Conservation (phyloP, 257 asterid species). For the Thymus mandschuricus region DNA sequence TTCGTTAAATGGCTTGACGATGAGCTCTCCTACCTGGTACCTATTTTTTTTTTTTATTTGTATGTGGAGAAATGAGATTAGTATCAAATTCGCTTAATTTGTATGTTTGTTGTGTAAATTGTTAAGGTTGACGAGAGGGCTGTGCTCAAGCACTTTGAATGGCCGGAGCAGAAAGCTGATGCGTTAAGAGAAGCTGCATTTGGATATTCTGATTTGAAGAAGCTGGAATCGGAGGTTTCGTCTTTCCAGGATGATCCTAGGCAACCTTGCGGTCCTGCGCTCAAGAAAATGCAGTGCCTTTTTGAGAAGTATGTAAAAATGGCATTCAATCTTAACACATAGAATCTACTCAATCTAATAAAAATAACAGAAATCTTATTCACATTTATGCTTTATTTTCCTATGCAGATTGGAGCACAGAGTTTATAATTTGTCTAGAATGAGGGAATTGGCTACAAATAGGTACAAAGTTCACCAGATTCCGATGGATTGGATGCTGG, state of each 20-base stretch:
- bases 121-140: slow-evolving; percentile 96
- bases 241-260: slow-evolving; percentile 79
- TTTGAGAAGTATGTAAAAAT: slow-evolving; percentile 67
- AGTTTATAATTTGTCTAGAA: slow-evolving; percentile 73
- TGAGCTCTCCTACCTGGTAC: slow-evolving; percentile 91
- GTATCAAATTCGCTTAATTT: neutral
- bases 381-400: slow-evolving; percentile 6
- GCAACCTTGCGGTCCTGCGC: slow-evolving; percentile 73
- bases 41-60: neutral
- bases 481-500: slow-evolving; percentile 95
- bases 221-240: slow-evolving; percentile 80
- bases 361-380: neutral
- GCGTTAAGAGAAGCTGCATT: slow-evolving; percentile 98
- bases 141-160: slow-evolving; percentile 92
- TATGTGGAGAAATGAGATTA: neutral
- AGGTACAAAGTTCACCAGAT: slow-evolving; percentile 71
- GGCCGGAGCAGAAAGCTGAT: slow-evolving; percentile 99
- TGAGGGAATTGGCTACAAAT: slow-evolving; percentile 82
- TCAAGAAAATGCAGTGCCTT: slow-evolving; percentile 91
- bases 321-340: no score
- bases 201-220: slow-evolving; percentile 87
- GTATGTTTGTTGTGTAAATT: slow-evolving; percentile 2
- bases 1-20: slow-evolving; percentile 99
- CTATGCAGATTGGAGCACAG: slow-evolving; percentile 83
- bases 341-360: no score